Evolutionary conservation across 2,329 filamentous ascomycete species (phyloP), one percentile per base, ranked within the genome.

Genomic region (Fusarium globosum): DNA sequence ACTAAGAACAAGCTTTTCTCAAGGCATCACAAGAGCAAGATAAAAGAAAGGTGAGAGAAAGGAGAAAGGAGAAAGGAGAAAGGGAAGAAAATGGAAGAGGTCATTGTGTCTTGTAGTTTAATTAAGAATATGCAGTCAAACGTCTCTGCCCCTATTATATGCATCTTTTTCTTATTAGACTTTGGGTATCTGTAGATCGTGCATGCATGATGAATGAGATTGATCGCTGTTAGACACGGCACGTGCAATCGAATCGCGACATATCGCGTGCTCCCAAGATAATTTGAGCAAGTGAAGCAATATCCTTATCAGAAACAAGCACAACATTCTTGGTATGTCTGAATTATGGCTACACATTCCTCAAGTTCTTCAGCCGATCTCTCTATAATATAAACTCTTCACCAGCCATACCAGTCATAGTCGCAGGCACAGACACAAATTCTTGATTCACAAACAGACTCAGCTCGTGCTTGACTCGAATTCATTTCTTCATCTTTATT

Each of bases 401-500:
- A 51, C 13, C 7, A 52, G 7, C 20, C 65, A 57, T 41, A 33
- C 26, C 49, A 52, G 14, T 41, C 35, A 48, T 23, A 48, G 20
- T 15, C 20, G 21, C 45, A 16, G 26, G 10, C 30, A 33, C 11
- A 33, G 33, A n/a, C 42, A n/a, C 6, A 46, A 41, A 20, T 13
- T n/a, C 38, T 41, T n/a, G 28, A 51, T 51, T 62, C 38, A 51
- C 16, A 15, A 52, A n/a, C 26, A 20, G 26, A n/a, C 35, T 28
- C 38, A 61, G 23, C 30, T 41, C 43, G 46, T 28, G 39, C 28
- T 14, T 48, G 12, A 39, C 36, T 61, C 23, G 30, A 46, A 56
- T 69, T 76, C 55, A 60, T 65, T 69, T 63, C 53, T 52, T 71
- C 12, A 43, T 73, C 68, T 67, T 71, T 65, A 62, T 73, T 73